A percentile compares a stretch with the other conserved stretches of the same genome.
Conservation (phyloP, 768 basidiomycete genomes). For the Cystoderma amianthinum region DNA sequence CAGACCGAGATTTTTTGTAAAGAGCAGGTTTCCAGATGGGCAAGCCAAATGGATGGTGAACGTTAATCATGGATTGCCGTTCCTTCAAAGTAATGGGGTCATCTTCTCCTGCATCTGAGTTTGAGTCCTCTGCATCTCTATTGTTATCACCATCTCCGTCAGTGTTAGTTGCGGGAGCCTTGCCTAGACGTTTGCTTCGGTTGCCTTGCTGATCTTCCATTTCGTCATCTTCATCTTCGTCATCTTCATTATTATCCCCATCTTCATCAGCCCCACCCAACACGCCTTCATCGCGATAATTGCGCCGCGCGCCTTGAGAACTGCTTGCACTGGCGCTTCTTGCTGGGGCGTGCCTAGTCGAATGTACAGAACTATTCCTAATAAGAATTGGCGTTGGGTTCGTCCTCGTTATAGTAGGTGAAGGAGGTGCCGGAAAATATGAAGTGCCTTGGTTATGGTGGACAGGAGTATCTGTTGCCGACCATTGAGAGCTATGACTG, state of each 20-base stretch:
- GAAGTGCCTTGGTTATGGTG: constrained; percentile 69
- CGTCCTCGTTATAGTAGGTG: constrained; percentile 41
- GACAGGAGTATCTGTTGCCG: constrained; percentile 46
- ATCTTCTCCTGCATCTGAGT: constrained; percentile 38
- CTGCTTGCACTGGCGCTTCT: constrained; percentile 64
- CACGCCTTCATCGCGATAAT: constrained; percentile 37
- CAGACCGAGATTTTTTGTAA: constrained; percentile 95
- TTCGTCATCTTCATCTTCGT: constrained; percentile 25
- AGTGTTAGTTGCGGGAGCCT: constrained; percentile 29
- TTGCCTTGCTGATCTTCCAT: constrained; percentile 20
- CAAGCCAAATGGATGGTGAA: constrained; percentile 97
- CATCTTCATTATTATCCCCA: constrained; percentile 25
- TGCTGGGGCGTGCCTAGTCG: constrained; percentile 32
- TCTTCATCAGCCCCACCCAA: constrained; percentile 53
- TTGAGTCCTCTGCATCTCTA: constrained; percentile 31
- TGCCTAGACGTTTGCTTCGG: constrained; percentile 28
- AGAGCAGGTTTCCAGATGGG: constrained; percentile 99
- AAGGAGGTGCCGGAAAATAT: constrained; percentile 43
- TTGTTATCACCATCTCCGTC: constrained; percentile 25
- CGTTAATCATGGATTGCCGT: constrained; percentile 96
- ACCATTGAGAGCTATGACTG: constrained; percentile 56
- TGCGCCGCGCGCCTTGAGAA: constrained; percentile 39
- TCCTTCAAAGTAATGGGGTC: constrained; percentile 92
- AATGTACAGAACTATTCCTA: constrained; percentile 46
- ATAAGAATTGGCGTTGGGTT: constrained; percentile 32